Evolutionary conservation across 1,284 basidiomycete species (phyloP), one percentile per base, ranked within the genome.

Genomic region (Melampsora larici-populina): DNA sequence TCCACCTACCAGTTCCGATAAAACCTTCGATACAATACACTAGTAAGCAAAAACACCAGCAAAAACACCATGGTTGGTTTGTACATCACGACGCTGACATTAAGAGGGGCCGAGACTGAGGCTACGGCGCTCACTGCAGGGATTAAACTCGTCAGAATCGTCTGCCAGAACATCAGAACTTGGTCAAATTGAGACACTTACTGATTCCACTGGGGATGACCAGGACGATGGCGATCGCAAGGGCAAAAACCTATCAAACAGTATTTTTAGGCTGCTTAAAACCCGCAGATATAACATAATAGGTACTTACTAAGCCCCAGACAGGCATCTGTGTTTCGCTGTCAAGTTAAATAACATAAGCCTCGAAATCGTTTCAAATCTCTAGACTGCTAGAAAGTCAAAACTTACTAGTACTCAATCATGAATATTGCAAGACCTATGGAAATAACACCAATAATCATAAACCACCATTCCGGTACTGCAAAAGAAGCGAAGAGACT

Each of bases 351-450:
- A 8, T 15, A 5, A 13, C 40, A 43, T 65, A 15, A 48, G 46
- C 26, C 58, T 46, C 31, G 17, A 29, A 26, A 13, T 64, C n/a
- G 24, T 58, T n/a, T 15, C 46, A 13, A 15, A 36, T 36, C 13
- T 21, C 9, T n/a, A 29, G 55, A 15, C 18, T 40, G 11, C 2
- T 0, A 26, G 18, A 21, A 26, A 29, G 1, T 13, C 26, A 29
- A 18, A 17, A 36, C 74, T 63, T 46, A 76, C 74, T 76, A 76
- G 67, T 79, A 79, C 51, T 75, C 81, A 79, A 69, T 82, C 70
- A 66, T 81, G 78, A 46, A 80, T 79, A 68, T 80, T 79, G 49
- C 81, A 82, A 66, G 82, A 58, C 9, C 70, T 78, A 84, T 81
- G 1, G 82, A 80, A 65, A 80, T n/a, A 31, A 82, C 64, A 21